Conservation (phyloP, 257 asterid genomes). For the Solanum bulbocastanum region DNA sequence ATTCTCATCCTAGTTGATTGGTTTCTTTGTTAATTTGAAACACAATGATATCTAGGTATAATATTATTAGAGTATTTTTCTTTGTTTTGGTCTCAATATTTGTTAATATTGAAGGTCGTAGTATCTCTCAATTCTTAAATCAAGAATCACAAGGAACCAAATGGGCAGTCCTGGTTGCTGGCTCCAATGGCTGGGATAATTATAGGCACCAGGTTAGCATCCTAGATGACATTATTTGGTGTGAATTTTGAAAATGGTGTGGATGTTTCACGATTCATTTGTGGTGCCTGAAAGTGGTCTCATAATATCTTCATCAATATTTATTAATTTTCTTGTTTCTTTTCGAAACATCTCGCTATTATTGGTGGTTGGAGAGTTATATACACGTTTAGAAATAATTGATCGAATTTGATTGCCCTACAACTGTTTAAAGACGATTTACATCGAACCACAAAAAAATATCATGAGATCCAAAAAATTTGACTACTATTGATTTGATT, state of each 20-base stretch:
- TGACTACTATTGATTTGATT: too few species aligned
- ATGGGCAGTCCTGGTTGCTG: slow-evolving; percentile 94
- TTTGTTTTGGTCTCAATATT: not conserved
- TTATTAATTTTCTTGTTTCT: not conserved
- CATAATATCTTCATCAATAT: not conserved
- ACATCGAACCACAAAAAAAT: not conserved
- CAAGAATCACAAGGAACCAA: slow-evolving; percentile 65
- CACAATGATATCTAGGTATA: not conserved
- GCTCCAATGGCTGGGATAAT: slow-evolving; percentile 84
- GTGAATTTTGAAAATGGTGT: not conserved
- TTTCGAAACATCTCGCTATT: not conserved
- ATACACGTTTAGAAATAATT: not conserved
- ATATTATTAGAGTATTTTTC: not conserved
- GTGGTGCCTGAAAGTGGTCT: not conserved
- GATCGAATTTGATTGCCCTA: not conserved
- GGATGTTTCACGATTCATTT: not conserved
- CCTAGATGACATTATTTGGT: too few species aligned
- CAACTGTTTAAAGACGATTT: not conserved
- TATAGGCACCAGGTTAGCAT: slow-evolving; percentile 60
- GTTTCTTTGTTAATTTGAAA: not conserved
- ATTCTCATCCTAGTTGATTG: not conserved
- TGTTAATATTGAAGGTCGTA: not conserved
- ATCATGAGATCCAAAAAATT: too few species aligned
- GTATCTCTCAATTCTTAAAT: not conserved
- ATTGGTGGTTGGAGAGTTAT: not conserved